Base-by-base conservation (phyloP, 2,329 filamentous ascomycete species). In the Tolypocladium capitatum region DNA sequence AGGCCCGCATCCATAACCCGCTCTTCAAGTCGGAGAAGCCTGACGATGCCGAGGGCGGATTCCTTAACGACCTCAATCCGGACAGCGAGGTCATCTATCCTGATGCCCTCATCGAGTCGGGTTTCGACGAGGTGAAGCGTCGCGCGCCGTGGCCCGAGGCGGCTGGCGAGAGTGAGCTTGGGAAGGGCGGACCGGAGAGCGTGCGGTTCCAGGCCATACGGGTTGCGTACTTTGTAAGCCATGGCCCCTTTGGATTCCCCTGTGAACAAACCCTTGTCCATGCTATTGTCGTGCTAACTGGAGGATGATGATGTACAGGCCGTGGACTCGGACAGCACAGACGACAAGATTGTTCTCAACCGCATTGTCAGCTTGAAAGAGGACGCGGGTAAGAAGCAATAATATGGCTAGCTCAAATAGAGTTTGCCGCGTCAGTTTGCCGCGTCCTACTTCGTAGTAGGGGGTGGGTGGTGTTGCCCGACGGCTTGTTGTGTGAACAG, bases 351-450 rank as follows among this genome's bases (percentile, higher is more conserved):
- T 54, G 78, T 97, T 43, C 69, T 97, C 30, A 97, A 97, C 69
- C 78, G 88, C 46, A 96, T 97, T 59, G 90, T 97, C 21, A 86
- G 84, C 43, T 67, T 96, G 60, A 94, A 94, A 71, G 90, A 95
- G 67, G 87, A 94, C 60, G 70, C 77, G n/a, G 80, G 80, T 48
- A 89, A 89, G 73, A 62, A 57, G 40, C 30, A 46, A 30, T 45
- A 34, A 20, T 8, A 9, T 33, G 13, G 21, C 9, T 21, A 11
- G 24, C 38, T 30, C 16, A 5, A 24, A 18, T 16, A 27, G 5
- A 4, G 14, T n/a, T 9, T 24, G 36, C 5, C 36, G n/a, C n/a
- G n/a, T n/a, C n/a, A n/a, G n/a, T n/a, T n/a, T n/a, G n/a, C n/a
- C n/a, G n/a, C n/a, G n/a, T n/a, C n/a, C n/a, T n/a, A n/a, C n/a